Evolutionary conservation across 2,329 filamentous ascomycete species (phyloP), one percentile per base, ranked within the genome.

Genomic region (Lachnellula arida): DNA sequence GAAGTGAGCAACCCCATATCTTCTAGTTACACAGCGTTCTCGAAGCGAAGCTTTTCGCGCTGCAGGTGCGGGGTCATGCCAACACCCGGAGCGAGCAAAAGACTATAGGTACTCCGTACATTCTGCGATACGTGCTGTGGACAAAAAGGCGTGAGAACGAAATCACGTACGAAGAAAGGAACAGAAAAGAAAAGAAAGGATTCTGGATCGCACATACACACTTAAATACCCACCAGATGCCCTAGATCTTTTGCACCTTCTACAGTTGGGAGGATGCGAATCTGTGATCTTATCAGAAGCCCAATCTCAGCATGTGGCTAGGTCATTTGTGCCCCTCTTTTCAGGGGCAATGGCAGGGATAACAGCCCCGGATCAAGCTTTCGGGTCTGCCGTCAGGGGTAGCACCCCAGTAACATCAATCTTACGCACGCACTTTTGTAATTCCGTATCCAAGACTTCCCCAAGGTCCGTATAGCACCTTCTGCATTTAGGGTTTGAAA

Each of bases 401-500:
- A 40, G 15, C 37, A 40, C 15, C 37, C 37, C 9, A 17, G 15
- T 7, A 40, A 17, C 37, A 15, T 17, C 37, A 40, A 34, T 44
- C 42, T 44, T 44, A 44, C 42, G 22, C 22, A 23, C 22, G 19
- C 19, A 8, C 42, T 44, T 19, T 44, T 44, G 19, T 19, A 19
- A 19, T 19, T 19, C 19, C 19, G 14, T 11, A 19, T 23, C 7
- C 42, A 19, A 22, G 8, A 11, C 19, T 23, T 28, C 43, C 19
- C 22, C 22, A 14, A 28, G 23, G 23, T n/a, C 23, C 40, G 22
- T 39, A 50, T 56, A 22, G 8, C 54, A 56, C 54, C 54, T 56
- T 56, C 54, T 53, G 8, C 40, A 49, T 56, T 46, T 23, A 56
- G 56, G 15, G 58, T 56, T 8, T 64, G n/a, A n/a, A 8, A 34